These are phyloP conservation scores for Dictyostelium firmibasis DNA, from an alignment of 78 protist species.

Conservation along the genomic window DNA sequence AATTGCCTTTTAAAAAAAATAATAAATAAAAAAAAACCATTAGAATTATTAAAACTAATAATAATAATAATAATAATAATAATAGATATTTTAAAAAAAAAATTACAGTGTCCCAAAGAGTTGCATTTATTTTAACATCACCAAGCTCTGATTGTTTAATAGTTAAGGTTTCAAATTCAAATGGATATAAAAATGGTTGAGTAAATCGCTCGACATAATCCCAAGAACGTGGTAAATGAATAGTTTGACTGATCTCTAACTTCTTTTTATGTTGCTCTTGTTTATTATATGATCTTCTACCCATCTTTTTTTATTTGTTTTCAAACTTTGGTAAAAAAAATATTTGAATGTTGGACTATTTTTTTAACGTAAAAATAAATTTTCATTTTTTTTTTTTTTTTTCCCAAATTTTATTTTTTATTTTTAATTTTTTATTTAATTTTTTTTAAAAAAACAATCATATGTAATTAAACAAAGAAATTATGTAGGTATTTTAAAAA, in stretches of 20 bases:
- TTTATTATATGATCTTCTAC: slow-evolving; percentile 16
- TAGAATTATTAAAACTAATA: too few species aligned
- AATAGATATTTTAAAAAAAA: neutral
- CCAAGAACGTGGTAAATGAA: slow-evolving; percentile 28
- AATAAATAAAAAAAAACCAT: neutral
- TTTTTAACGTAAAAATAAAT: neutral
- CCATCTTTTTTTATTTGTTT: neutral
- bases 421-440: too few species aligned
- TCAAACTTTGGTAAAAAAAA: too few species aligned
- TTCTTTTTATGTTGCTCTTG: neutral
- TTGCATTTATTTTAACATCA: slow-evolving; percentile 15
- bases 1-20: neutral
- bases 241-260: neutral
- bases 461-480: too few species aligned
- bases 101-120: slow-evolving; percentile 60
- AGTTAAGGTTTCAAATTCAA: neutral
- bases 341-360: too few species aligned
- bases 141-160: slow-evolving; percentile 27
- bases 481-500: too few species aligned
- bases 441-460: too few species aligned
- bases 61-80: too few species aligned
- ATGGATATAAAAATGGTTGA: slow-evolving; percentile 22
- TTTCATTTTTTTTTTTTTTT: too few species aligned
- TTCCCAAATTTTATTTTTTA: too few species aligned
- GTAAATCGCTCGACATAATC: slow-evolving; percentile 30